Conservation (phyloP, 192 early-diverging fungal species). For the Backusella circina region DNA sequence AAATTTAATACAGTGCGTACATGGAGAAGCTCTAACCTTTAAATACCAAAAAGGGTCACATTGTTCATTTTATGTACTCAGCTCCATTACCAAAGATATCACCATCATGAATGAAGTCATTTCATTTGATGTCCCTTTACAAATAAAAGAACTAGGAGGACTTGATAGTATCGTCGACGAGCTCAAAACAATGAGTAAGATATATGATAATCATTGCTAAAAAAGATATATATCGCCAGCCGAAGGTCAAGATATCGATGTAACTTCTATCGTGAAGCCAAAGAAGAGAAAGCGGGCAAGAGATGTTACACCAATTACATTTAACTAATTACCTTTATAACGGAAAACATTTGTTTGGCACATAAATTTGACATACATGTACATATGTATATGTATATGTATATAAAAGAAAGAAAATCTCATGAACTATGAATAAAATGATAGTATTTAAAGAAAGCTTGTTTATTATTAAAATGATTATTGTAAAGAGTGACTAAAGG, state of each 20-base stretch:
- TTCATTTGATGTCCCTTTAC: background rate
- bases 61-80: slow-evolving; percentile 2
- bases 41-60: slow-evolving; percentile 5
- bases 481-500: no score
- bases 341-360: background rate
- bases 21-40: slow-evolving; percentile 1
- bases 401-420: no score
- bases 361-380: background rate
- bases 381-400: background rate
- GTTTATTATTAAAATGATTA: background rate
- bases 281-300: background rate
- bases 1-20: background rate
- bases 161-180: background rate
- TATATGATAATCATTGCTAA: background rate
- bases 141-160: background rate
- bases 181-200: background rate
- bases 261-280: background rate
- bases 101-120: background rate
- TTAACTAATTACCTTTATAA: background rate
- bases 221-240: background rate
- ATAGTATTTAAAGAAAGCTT: background rate
- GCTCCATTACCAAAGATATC: background rate
- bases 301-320: background rate
- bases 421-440: background rate
- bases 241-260: background rate